Evolutionary conservation across 2,329 filamentous ascomycete genomes (phyloP).

Genomic region (Alternaria arborescens): DNA sequence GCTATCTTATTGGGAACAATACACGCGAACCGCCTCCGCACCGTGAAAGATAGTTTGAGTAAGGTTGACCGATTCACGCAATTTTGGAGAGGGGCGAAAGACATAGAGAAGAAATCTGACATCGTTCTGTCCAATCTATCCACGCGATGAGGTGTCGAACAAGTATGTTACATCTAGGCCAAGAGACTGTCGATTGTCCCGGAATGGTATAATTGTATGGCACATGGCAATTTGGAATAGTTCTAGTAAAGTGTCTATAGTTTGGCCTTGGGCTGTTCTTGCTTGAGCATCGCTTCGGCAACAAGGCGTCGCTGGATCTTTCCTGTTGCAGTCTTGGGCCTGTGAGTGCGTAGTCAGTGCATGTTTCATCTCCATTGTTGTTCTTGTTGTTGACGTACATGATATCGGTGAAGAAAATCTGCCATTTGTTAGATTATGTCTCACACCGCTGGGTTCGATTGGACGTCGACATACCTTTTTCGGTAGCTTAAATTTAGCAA

Average conservation of each 20-base stretch:
- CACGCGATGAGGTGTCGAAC: conserved; percentile 15
- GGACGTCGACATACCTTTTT: conserved; percentile 68
- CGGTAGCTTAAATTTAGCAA: conserved; percentile 86
- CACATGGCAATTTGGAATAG: conserved; percentile 10
- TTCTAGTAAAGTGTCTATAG: conserved; percentile 50
- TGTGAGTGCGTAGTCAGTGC: conserved; percentile 14
- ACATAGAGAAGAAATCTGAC: conserved; percentile 7
- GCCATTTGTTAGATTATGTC: conserved; percentile 26
- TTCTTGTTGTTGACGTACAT: conserved; percentile 59
- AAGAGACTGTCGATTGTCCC: conserved; percentile 6
- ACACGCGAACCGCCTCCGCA: conserved; percentile 11
- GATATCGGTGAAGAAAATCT: conserved; percentile 81
- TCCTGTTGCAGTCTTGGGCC: conserved; percentile 87
- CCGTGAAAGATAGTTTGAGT: conserved; percentile 3
- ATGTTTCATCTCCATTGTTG: conserved; percentile 2
- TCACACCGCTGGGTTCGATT: conserved; percentile 18
- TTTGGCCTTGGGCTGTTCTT: conserved; percentile 65
- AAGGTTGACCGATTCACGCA: conserved; percentile 4
- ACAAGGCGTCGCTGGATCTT: conserved; percentile 88
- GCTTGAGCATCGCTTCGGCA: conserved; percentile 83
- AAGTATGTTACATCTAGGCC: conserved; percentile 13
- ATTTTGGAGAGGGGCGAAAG: conserved; percentile 7
- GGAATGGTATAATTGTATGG: conserved; percentile 5
- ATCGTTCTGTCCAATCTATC: conserved; percentile 18
- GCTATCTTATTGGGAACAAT: conserved; percentile 18